Conservation (phyloP, 2,329 filamentous ascomycete genomes). For the Aspergillus fischeri region DNA sequence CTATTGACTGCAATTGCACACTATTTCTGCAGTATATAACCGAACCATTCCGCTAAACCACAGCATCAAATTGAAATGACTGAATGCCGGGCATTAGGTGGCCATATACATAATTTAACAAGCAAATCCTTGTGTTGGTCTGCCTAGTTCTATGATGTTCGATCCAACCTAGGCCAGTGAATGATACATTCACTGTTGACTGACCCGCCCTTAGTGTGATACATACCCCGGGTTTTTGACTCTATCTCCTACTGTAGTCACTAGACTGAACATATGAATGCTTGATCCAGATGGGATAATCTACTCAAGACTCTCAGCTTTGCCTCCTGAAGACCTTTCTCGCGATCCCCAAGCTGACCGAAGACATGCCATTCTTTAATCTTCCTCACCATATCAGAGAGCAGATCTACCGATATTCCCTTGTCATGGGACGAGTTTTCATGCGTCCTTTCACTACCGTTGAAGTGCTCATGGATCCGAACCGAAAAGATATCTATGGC, state of each 20-base stretch:
- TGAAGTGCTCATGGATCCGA: constrained; percentile 3
- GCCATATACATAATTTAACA: neutral
- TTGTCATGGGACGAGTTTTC: constrained; percentile 14
- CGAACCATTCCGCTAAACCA: neutral
- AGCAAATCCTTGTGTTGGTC: neutral
- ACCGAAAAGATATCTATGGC: constrained; percentile 4
- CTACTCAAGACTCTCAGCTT: too few species aligned
- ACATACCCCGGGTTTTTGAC: neutral
- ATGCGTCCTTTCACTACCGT: constrained; percentile 17
- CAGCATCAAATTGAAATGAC: neutral
- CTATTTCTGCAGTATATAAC: neutral
- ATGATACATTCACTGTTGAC: neutral
- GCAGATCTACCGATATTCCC: constrained; percentile 15
- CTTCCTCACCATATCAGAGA: constrained; percentile 14
- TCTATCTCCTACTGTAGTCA: neutral
- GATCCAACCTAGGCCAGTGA: neutral
- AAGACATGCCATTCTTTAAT: constrained; percentile 9
- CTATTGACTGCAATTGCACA: neutral
- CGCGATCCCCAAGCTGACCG: neutral
- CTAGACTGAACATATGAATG: neutral
- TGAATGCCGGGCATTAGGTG: neutral
- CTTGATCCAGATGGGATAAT: neutral
- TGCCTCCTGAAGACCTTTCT: neutral
- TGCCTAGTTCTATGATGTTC: neutral
- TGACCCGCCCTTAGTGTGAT: neutral